phyloP scores from a whole-genome alignment of 2,329 filamentous ascomycete genomes.

The Talaromyces sp. region DNA sequence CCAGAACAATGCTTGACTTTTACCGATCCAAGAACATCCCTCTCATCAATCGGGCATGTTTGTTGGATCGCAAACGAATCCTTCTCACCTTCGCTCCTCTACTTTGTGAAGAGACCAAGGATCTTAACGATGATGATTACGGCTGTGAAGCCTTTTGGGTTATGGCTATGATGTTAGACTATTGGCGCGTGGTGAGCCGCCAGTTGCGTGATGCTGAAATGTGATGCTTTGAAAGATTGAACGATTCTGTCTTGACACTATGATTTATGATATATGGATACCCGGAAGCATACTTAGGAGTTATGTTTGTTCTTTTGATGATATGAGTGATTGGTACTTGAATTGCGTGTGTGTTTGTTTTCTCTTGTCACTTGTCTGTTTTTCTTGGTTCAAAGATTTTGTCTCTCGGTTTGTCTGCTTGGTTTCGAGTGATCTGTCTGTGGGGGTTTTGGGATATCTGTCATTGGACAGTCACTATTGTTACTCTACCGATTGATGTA shows the following conservation, averaged over 20 bases:
- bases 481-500: neutral
- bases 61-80: slow-evolving; percentile 29
- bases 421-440: neutral
- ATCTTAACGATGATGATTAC: slow-evolving; percentile 21
- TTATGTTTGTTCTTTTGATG: neutral
- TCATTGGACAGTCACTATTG: neutral
- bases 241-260: neutral
- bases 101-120: slow-evolving; percentile 21
- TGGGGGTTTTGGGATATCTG: neutral
- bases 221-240: slow-evolving; percentile 4
- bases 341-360: neutral
- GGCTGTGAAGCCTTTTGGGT: slow-evolving; percentile 31
- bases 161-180: slow-evolving; percentile 32
- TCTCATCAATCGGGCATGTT: slow-evolving; percentile 23
- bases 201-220: slow-evolving; percentile 33
- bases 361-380: neutral
- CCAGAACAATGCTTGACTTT: slow-evolving; percentile 22
- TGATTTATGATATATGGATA: slow-evolving; percentile 12
- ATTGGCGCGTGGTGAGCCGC: slow-evolving; percentile 36
- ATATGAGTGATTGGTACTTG: neutral
- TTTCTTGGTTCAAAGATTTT: neutral
- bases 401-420: neutral
- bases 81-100: slow-evolving; percentile 34
- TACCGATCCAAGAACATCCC: slow-evolving; percentile 21
- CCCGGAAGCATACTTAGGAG: slow-evolving; percentile 5